Conservation (phyloP, 352 stramenopile species). For the Peronospora belbahrii region DNA sequence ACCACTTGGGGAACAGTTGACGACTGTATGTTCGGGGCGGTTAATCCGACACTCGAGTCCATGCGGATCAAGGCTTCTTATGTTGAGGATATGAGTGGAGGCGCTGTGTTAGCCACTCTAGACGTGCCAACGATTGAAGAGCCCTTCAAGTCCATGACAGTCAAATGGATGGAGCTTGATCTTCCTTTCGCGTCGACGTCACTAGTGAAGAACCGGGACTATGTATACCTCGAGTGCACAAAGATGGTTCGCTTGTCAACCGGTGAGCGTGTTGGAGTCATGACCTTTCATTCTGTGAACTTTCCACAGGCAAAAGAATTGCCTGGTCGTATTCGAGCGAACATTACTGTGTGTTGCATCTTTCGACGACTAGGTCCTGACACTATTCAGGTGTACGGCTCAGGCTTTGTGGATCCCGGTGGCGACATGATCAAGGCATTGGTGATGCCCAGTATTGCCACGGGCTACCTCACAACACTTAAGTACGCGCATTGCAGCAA, state of each 20-base stretch:
- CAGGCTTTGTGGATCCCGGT: constrained; percentile 19
- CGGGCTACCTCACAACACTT: constrained; percentile 16
- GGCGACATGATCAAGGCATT: constrained; percentile 26
- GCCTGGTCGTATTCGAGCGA: constrained; percentile 29
- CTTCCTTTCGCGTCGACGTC: constrained; percentile 22
- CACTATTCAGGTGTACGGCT: constrained; percentile 38
- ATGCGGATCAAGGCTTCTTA: constrained; percentile 40
- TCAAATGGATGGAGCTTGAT: constrained; percentile 37
- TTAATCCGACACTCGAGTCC: constrained; percentile 28
- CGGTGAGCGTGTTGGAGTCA: constrained; percentile 36
- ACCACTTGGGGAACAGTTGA: constrained; percentile 30
- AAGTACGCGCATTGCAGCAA: constrained; percentile 34
- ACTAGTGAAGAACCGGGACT: constrained; percentile 34
- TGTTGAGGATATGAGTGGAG: constrained; percentile 36
- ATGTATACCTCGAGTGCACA: constrained; percentile 39
- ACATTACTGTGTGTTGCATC: constrained; percentile 43
- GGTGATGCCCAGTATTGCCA: constrained; percentile 18
- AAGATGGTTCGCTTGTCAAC: constrained; percentile 22
- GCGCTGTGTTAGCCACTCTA: constrained; percentile 31
- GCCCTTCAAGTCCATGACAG: constrained; percentile 31
- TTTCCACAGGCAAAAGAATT: constrained; percentile 37
- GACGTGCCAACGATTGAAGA: constrained; percentile 34
- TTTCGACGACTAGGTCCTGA: constrained; percentile 39
- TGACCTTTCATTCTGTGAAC: constrained; percentile 40
- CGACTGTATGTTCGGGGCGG: constrained; percentile 35